Base-by-base conservation (phyloP, 805 yeast species). In the Candida sonorensis region DNA sequence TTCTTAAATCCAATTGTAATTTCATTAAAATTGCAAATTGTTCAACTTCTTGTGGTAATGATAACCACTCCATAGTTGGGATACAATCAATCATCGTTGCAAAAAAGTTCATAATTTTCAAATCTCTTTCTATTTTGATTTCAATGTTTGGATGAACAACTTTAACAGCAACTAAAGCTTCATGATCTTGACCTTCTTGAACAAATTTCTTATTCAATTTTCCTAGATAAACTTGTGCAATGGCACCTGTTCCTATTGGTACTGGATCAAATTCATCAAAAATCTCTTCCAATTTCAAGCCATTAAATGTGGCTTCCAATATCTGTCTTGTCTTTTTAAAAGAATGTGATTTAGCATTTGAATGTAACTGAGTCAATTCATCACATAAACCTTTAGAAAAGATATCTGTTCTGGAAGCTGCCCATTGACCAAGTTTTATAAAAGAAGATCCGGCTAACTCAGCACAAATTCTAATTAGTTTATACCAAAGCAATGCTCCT, bases 51-150 rank as follows among this genome's bases (percentile, higher is more conserved):
- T 81, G 90, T 0, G 97, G 98, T 29, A 92, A 62, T 3, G 96
- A 84, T 4, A 92, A 65, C 99, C 99, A 92, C 53, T 92, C 97
- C 94, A 92, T 85, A 0, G 95, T 86, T 4, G 99, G 99, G 5
- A 92, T 62, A 5, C 53, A 47, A 47, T 88, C 78, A 31, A 92
- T 72, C 1, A 68, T 33, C 27, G 59, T 56, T 2, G 98, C 98
- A 50, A 88, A 81, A 42, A 81, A 74, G 17, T 58, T 61, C 96
- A 92, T 88, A 23, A 92, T 84, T 41, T 67, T 69, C 45, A 92
- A 66, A 55, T 92, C 99, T 36, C 97, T 67, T 36, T 71, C 70
- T 16, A 92, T 81, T 31, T 72, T 75, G 10, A 64, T 57, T 33
- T 75, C 81, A 5, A 87, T 96, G 14, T 71, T 62, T 1, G 99